These are phyloP conservation scores for Globisporangium cylindrosporum DNA, from an alignment of 352 stramenopile genomes.

Conservation along the genomic window DNA sequence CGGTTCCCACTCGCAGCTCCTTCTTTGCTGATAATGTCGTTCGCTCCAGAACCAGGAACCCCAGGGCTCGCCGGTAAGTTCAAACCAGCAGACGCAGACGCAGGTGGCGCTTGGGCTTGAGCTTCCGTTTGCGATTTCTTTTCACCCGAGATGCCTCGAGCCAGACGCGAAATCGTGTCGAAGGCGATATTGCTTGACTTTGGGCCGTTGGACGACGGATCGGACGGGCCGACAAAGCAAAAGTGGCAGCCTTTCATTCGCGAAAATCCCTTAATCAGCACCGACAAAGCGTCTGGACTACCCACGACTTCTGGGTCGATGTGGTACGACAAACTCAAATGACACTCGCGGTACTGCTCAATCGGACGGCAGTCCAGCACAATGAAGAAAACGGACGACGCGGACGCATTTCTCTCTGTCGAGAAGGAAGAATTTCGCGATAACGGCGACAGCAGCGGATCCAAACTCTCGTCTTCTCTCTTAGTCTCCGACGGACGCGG, in stretches of 20 bases:
- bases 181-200: constrained; percentile 38
- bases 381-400: constrained; percentile 67
- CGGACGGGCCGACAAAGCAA: constrained; percentile 78
- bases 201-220: constrained; percentile 19
- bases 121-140: constrained; percentile 16
- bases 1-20: constrained; percentile 18
- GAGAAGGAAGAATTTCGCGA: constrained; percentile 32
- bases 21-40: constrained; percentile 34
- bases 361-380: constrained; percentile 78
- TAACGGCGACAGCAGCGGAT: constrained; percentile 34
- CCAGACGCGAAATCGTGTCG: constrained; percentile 54
- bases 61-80: constrained; percentile 15
- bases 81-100: constrained; percentile 11
- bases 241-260: constrained; percentile 89
- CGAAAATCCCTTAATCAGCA: constrained; percentile 77
- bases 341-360: constrained; percentile 73
- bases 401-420: constrained; percentile 30
- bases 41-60: constrained; percentile 26
- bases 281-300: constrained; percentile 65
- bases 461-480: constrained; percentile 17
- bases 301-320: constrained; percentile 78
- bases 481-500: background rate
- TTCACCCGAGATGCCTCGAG: constrained; percentile 61
- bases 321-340: constrained; percentile 85
- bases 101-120: background rate